Base-by-base conservation (phyloP, 2,329 filamentous ascomycete species). In the Trichoderma arundinaceum region DNA sequence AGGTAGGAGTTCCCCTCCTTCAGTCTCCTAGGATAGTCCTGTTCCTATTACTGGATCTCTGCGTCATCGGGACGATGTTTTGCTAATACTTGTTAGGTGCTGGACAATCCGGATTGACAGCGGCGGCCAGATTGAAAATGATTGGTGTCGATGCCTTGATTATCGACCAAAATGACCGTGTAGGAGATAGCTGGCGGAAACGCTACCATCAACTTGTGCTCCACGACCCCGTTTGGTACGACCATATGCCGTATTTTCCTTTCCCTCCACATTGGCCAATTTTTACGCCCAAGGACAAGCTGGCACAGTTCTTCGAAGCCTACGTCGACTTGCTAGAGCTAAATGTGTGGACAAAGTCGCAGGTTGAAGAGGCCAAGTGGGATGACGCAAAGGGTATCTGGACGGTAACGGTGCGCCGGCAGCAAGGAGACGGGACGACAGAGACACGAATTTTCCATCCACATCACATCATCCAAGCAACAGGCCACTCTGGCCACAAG, bases 201-300 rank as follows among this genome's bases (percentile, higher is more conserved):
- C 77, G 88, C 52, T 90, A 90, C 69, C 82, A 86, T 68, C 85
- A 88, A 67, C 83, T 91, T 0, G 87, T 90, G 1, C 83, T 89
- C 0, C 89, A 92, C 69, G 89, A 91, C 69, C 87, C 88, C 0
- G 85, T 90, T 2, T 88, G 81, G 79, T 85, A 82, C 65, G 82
- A 85, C 62, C 84, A 87, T 71, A 77, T 90, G 78, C 86, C 89
- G 0, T 91, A 90, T 72, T 70, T 92, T 4, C 77, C 78, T 0
- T 92, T 91, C 72, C 89, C 89, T 0, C 72, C 81, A 0, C 82
- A 83, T 60, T 92, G 89, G 89, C 89, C 89, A 3, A 78, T 89
- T 15, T 92, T 90, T 74, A 90, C 88, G 0, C 88, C 88, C 5
- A 91, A 91, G 72, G 88, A 91, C 74, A 91, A 91, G 72, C 78